Evolutionary conservation across 495 filamentous ascomycete species (phyloP).

Genomic region (Tuber umbilicatum): DNA sequence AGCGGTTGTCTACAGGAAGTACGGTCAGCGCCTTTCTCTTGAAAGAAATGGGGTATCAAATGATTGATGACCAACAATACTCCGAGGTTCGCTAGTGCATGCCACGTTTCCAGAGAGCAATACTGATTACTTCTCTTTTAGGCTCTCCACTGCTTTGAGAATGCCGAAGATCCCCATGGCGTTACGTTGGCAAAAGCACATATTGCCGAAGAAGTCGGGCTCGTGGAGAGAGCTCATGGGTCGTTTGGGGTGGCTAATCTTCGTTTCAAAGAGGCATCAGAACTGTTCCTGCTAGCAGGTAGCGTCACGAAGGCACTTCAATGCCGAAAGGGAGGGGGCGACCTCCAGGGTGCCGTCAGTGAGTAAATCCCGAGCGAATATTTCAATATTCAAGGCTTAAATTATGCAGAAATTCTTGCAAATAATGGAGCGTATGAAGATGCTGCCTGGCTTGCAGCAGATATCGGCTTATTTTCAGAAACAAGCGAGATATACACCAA

Average conservation of each 20-base stretch:
- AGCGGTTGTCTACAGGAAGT: slow-evolving; percentile 2
- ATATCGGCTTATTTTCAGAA: slow-evolving; percentile 10
- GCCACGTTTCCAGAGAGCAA: background rate
- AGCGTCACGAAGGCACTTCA: slow-evolving; percentile 18
- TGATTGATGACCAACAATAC: slow-evolving; percentile 24
- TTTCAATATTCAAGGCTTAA: background rate
- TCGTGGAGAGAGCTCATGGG: slow-evolving; percentile 8
- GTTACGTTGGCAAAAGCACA: slow-evolving; percentile 16
- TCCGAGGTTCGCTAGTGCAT: slow-evolving; percentile 15
- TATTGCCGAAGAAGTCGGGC: slow-evolving; percentile 18
- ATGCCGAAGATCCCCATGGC: slow-evolving; percentile 14
- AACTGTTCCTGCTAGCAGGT: slow-evolving; percentile 13
- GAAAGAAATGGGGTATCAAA: slow-evolving; percentile 27
- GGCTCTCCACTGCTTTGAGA: slow-evolving; percentile 28
- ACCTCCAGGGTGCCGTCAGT: slow-evolving; percentile 23
- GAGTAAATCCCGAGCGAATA: background rate
- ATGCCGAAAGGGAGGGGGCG: slow-evolving; percentile 17
- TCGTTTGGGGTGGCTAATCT: slow-evolving; percentile 5
- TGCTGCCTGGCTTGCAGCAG: slow-evolving; percentile 16
- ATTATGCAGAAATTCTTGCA: slow-evolving; percentile 21
- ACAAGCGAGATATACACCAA: slow-evolving; percentile 11
- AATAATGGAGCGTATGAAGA: slow-evolving; percentile 13
- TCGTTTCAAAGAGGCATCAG: slow-evolving; percentile 14
- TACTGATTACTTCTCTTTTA: background rate
- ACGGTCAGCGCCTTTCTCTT: slow-evolving; percentile 16